Evolutionary conservation across 108 stramenopile genomes (phyloP).

Genomic region (Aureococcus anophagefferens): DNA sequence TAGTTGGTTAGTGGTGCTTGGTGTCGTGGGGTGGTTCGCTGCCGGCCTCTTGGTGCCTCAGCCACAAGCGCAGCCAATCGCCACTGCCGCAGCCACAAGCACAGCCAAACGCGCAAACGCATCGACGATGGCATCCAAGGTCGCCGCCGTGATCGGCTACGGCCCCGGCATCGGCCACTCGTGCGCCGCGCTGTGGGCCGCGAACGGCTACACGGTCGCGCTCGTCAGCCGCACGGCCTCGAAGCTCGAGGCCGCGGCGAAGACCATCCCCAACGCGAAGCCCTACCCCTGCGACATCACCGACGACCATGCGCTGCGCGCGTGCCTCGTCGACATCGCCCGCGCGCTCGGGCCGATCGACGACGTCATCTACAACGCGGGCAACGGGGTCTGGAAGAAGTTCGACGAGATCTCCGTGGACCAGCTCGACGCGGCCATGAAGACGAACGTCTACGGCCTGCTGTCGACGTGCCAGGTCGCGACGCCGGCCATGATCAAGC

Average conservation of each 20-base stretch:
- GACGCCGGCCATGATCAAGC: not conserved
- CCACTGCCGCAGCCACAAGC: too few species aligned
- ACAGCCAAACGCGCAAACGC: too few species aligned
- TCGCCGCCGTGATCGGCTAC: not conserved
- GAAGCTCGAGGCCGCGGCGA: not conserved
- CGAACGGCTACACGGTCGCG: not conserved
- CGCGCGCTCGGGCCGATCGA: not conserved
- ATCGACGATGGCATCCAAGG: too few species aligned
- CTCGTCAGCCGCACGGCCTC: not conserved
- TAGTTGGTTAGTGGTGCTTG: too few species aligned
- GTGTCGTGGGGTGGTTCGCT: too few species aligned
- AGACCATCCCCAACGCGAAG: not conserved
- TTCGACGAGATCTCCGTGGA: not conserved
- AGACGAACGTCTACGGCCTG: not conserved
- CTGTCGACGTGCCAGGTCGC: not conserved
- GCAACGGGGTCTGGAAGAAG: not conserved
- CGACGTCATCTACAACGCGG: not conserved
- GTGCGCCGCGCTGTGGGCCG: not conserved
- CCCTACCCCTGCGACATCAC: not conserved
- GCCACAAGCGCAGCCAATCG: too few species aligned
- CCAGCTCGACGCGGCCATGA: not conserved
- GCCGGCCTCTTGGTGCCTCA: too few species aligned
- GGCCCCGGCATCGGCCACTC: not conserved
- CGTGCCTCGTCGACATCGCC: not conserved
- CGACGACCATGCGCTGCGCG: not conserved